phyloP scores from a whole-genome alignment of 768 basidiomycete species.

The Arthromyces matolae region DNA sequence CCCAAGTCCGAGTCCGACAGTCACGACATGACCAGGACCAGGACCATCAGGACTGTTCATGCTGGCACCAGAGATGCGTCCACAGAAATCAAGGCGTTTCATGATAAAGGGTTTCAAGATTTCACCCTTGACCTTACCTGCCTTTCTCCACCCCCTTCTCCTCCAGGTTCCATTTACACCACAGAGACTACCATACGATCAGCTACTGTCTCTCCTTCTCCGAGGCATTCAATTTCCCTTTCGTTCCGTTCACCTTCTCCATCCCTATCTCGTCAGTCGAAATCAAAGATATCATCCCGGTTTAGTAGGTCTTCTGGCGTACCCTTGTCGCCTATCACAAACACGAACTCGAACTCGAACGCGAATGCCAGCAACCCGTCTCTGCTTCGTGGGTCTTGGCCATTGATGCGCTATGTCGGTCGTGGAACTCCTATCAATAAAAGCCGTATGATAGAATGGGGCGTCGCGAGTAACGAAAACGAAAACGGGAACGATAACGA shows the following conservation, averaged over 20 bases:
- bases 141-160: constrained; percentile 40
- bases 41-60: too few species aligned
- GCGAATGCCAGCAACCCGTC: constrained; percentile 25
- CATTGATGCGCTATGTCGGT: constrained; percentile 40
- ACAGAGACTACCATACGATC: constrained; percentile 30
- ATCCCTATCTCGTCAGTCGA: constrained; percentile 18
- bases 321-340: too few species aligned
- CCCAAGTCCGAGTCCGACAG: constrained; percentile 23
- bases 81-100: constrained; percentile 27
- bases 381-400: constrained; percentile 40
- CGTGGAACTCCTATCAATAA: constrained; percentile 48
- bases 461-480: constrained; percentile 31
- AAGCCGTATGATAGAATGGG: constrained; percentile 42
- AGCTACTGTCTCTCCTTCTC: constrained; percentile 28
- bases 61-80: constrained; percentile 8
- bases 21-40: constrained; percentile 21
- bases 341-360: constrained; percentile 25
- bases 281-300: too few species aligned
- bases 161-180: constrained; percentile 32
- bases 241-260: constrained; percentile 35
- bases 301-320: too few species aligned
- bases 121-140: constrained; percentile 45
- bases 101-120: constrained; percentile 43
- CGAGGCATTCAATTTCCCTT: constrained; percentile 32
- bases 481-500: too few species aligned